phyloP scores from a whole-genome alignment of 495 filamentous ascomycete genomes.

The Hypoxylon fuscum region DNA sequence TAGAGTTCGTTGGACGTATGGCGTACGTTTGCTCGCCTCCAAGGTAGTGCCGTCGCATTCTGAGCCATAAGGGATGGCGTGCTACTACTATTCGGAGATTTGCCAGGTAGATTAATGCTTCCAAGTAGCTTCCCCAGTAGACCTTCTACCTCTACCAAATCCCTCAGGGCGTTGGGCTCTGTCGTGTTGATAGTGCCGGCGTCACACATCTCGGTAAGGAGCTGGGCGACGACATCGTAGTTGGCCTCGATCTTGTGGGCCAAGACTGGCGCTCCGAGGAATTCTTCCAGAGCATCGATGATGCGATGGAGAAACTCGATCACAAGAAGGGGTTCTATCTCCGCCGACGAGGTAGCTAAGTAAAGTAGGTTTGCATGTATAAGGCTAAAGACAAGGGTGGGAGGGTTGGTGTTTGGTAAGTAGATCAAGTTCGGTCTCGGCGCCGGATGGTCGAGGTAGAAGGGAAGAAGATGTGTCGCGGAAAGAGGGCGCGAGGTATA shows the following conservation, averaged over 20 bases:
- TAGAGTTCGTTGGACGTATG: slow-evolving; percentile 98
- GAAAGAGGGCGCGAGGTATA: slow-evolving; percentile 79
- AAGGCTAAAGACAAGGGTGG: slow-evolving; percentile 90
- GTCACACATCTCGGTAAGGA: slow-evolving; percentile 97
- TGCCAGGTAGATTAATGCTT: slow-evolving; percentile 77
- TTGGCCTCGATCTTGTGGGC: slow-evolving; percentile 83
- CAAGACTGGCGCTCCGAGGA: slow-evolving; percentile 87
- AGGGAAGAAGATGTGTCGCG: slow-evolving; percentile 76
- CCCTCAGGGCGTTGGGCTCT: slow-evolving; percentile 90
- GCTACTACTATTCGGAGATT: slow-evolving; percentile 36
- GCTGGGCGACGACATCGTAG: slow-evolving; percentile 94
- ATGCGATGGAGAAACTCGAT: slow-evolving; percentile 96
- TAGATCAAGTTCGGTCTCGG: slow-evolving; percentile 90
- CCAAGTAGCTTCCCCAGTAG: slow-evolving; percentile 92
- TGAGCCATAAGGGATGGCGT: slow-evolving; percentile 49
- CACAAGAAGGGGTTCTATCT: slow-evolving; percentile 91
- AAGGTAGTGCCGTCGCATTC: slow-evolving; percentile 68
- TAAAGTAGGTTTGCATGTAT: slow-evolving; percentile 87
- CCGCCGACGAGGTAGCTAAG: slow-evolving; percentile 80
- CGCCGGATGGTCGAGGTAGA: slow-evolving; percentile 84
- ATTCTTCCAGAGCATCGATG: slow-evolving; percentile 93
- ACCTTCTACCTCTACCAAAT: slow-evolving; percentile 89
- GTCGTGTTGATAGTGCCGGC: slow-evolving; percentile 88
- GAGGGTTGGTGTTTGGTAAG: slow-evolving; percentile 78
- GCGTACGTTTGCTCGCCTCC: slow-evolving; percentile 89